A percentile compares a stretch with the other conserved stretches of the same genome.
Evolutionary conservation across 208 protist genomes (phyloP).

Genomic region (Leishmania lainsoni): DNA sequence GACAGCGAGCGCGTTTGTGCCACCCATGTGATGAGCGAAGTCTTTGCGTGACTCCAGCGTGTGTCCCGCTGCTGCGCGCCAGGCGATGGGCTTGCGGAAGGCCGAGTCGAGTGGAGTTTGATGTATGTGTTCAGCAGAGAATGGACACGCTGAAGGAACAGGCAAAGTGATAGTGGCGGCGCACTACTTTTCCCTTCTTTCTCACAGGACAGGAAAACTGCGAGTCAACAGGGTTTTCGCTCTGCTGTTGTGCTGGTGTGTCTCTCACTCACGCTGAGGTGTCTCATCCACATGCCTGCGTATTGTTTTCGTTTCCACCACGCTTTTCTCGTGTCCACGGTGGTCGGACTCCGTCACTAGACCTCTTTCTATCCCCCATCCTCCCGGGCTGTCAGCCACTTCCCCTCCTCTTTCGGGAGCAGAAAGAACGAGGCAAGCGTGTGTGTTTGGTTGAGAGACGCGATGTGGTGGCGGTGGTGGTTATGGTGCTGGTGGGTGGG

Average conservation of each 20-base stretch:
- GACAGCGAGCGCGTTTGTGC: background rate
- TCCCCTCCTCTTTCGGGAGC: background rate
- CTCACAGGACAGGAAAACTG: background rate
- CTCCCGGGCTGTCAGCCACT: background rate
- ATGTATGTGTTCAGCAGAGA: too few species aligned
- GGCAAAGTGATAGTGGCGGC: background rate
- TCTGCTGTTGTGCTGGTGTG: background rate
- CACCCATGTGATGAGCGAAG: background rate
- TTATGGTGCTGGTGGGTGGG: background rate
- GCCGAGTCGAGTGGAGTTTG: too few species aligned
- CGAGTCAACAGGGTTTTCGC: background rate
- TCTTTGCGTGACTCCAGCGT: background rate
- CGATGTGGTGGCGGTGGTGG: background rate
- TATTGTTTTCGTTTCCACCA: background rate
- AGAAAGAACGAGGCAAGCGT: background rate
- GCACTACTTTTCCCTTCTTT: background rate
- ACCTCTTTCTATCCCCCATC: background rate
- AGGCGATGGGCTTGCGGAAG: background rate
- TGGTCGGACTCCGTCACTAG: background rate
- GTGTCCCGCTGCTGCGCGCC: background rate
- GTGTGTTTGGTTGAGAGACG: background rate
- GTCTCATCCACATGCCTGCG: background rate
- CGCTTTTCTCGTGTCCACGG: background rate
- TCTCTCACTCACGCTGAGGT: background rate
- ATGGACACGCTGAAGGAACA: too few species aligned